These are phyloP conservation scores for Schwanniomyces vanrijiae DNA, from an alignment of 805 yeast species.

Conservation along the genomic window DNA sequence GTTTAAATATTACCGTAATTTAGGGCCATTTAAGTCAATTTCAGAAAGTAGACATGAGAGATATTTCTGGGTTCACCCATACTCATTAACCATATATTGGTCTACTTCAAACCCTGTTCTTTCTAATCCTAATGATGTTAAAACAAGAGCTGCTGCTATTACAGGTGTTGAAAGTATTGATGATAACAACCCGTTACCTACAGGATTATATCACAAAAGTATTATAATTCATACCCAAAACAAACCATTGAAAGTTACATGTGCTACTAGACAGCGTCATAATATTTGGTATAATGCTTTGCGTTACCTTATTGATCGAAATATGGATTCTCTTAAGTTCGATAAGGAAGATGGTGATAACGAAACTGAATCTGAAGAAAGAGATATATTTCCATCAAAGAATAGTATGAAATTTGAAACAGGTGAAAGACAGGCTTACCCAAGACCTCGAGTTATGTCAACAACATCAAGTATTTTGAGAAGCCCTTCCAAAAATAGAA, in stretches of 20 bases:
- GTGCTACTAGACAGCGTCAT: slow-evolving; percentile 84
- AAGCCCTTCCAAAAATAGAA: slow-evolving; percentile 11
- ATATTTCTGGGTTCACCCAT: slow-evolving; percentile 96
- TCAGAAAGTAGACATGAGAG: slow-evolving; percentile 85
- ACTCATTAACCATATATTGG: slow-evolving; percentile 90
- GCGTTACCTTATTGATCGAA: slow-evolving; percentile 68
- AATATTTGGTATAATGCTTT: slow-evolving; percentile 89
- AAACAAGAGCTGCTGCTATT: slow-evolving; percentile 79
- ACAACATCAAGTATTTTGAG: slow-evolving; percentile 13
- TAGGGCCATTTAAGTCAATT: slow-evolving; percentile 72
- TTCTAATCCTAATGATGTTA: slow-evolving; percentile 62
- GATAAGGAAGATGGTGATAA: slow-evolving; percentile 36
- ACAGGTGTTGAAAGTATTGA: slow-evolving; percentile 74
- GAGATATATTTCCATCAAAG: slow-evolving; percentile 12
- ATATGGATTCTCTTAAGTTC: slow-evolving; percentile 54
- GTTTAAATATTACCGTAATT: slow-evolving; percentile 77
- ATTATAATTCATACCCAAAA: slow-evolving; percentile 71
- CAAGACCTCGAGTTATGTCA: slow-evolving; percentile 17
- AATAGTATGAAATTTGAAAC: slow-evolving; percentile 17
- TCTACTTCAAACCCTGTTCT: slow-evolving; percentile 75
- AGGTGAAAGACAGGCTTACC: slow-evolving; percentile 21
- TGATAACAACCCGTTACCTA: slow-evolving; percentile 85
- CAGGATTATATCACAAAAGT: slow-evolving; percentile 84
- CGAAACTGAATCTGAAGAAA: slow-evolving; percentile 13
- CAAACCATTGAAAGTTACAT: slow-evolving; percentile 73